Conservation (phyloP, 305 asterid species). For the Rubia tinctorum region DNA sequence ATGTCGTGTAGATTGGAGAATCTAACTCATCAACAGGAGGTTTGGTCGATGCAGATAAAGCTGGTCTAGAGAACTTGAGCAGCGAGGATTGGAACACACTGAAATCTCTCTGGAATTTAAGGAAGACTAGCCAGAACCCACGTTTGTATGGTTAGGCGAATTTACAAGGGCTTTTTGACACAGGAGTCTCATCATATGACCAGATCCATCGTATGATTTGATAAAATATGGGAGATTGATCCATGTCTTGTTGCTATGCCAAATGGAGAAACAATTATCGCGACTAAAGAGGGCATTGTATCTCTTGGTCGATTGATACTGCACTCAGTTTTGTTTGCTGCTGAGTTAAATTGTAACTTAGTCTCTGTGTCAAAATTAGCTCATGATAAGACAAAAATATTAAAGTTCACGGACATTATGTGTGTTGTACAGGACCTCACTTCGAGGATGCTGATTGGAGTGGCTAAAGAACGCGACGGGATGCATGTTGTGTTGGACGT, state of each 20-base stretch:
- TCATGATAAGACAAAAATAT: background rate
- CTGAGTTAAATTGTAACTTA: background rate
- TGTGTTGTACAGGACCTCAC: background rate
- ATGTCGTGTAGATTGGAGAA: no score
- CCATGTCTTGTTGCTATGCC: background rate
- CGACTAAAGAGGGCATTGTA: background rate
- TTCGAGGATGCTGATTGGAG: background rate
- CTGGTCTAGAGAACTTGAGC: background rate
- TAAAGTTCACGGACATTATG: background rate
- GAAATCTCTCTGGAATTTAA: background rate
- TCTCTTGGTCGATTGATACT: background rate
- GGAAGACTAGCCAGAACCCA: background rate
- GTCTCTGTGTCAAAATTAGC: background rate
- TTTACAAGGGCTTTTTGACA: background rate
- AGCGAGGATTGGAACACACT: background rate
- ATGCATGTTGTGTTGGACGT: background rate
- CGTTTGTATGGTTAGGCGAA: background rate
- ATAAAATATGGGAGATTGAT: background rate
- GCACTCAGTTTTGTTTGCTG: background rate
- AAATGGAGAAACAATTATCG: background rate
- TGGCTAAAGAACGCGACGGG: background rate
- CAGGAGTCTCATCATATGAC: background rate
- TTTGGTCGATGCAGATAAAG: no score
- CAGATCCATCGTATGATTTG: background rate
- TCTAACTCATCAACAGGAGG: background rate